Conservation (phyloP, 2,329 filamentous ascomycete genomes). For the Scopulariopsis brevicaulis region DNA sequence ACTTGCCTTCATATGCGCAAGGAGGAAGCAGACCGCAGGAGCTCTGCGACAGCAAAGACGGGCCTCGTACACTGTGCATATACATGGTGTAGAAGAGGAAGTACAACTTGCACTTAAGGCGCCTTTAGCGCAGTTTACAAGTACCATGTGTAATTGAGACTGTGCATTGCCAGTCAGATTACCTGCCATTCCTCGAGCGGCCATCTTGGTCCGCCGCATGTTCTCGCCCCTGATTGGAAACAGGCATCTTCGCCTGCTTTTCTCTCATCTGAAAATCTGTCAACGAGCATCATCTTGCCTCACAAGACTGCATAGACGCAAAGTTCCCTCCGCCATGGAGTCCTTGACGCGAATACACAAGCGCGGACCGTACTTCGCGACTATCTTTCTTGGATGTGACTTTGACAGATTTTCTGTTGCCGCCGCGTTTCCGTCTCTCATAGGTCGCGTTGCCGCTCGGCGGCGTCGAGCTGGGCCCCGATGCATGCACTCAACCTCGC, state of each 20-base stretch:
- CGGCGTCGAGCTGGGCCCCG: not conserved
- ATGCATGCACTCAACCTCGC: not conserved
- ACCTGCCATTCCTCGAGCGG: too few relatives aligned
- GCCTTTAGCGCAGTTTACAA: too few relatives aligned
- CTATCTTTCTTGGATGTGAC: not conserved
- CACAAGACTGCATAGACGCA: not conserved
- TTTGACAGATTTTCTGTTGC: not conserved
- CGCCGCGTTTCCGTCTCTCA: not conserved
- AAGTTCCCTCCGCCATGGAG: not conserved
- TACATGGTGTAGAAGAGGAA: too few relatives aligned
- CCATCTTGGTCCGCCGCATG: too few relatives aligned
- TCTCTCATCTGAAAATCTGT: not conserved
- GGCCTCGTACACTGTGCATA: too few relatives aligned
- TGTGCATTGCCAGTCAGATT: not conserved
- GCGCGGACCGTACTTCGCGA: not conserved
- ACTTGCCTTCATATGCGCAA: not conserved
- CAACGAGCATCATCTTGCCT: not conserved
- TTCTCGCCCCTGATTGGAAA: not conserved
- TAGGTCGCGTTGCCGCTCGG: constrained; percentile 4
- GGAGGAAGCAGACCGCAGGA: not conserved
- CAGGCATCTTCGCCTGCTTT: not conserved
- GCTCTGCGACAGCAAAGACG: too few relatives aligned
- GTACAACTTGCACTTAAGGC: too few relatives aligned
- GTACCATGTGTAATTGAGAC: not conserved
- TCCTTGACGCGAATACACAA: not conserved